phyloP scores from a whole-genome alignment of 805 yeast species.

The Ogataea paraovalis region DNA sequence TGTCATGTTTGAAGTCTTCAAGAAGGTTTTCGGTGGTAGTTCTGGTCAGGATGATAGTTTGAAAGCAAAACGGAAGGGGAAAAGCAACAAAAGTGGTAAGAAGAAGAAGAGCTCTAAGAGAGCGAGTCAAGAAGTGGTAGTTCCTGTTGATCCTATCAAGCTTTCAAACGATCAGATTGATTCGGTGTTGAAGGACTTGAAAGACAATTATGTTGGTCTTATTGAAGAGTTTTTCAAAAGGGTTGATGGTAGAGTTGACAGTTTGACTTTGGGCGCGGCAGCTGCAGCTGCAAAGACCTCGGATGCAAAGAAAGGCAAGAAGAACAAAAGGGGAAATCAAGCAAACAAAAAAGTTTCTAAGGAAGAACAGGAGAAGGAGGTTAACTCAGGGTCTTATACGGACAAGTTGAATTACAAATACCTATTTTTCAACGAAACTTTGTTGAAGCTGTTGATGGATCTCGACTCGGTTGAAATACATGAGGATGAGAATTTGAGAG shows the following conservation, averaged over 20 bases:
- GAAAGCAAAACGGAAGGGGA: slow-evolving; percentile 6
- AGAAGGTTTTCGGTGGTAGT: slow-evolving; percentile 1
- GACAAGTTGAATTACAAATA: slow-evolving; percentile 40
- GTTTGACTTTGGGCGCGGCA: background rate
- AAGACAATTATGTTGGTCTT: slow-evolving; percentile 12
- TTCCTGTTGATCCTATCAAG: slow-evolving; percentile 17
- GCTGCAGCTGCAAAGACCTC: background rate
- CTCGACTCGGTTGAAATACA: slow-evolving; percentile 55
- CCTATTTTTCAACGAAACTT: slow-evolving; percentile 60
- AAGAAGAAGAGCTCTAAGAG: slow-evolving; percentile 9
- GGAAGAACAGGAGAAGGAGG: slow-evolving; percentile 9
- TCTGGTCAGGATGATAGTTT: background rate
- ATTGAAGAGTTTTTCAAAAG: slow-evolving; percentile 11
- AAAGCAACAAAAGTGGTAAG: slow-evolving; percentile 11
- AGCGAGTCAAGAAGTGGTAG: background rate
- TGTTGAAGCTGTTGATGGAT: slow-evolving; percentile 61
- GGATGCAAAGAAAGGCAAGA: background rate
- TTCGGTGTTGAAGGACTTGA: slow-evolving; percentile 13
- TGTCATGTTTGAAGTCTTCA: slow-evolving; percentile 7
- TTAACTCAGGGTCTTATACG: slow-evolving; percentile 15
- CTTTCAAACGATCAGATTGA: slow-evolving; percentile 16
- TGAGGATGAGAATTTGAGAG: slow-evolving; percentile 47
- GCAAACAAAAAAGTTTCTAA: no score
- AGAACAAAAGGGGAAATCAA: slow-evolving; percentile 2
- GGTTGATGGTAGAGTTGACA: slow-evolving; percentile 12